A percentile compares a stretch with the other conserved stretches of the same genome.
Conservation (phyloP, 495 filamentous ascomycete species). For the Lichenothelia convexa region DNA sequence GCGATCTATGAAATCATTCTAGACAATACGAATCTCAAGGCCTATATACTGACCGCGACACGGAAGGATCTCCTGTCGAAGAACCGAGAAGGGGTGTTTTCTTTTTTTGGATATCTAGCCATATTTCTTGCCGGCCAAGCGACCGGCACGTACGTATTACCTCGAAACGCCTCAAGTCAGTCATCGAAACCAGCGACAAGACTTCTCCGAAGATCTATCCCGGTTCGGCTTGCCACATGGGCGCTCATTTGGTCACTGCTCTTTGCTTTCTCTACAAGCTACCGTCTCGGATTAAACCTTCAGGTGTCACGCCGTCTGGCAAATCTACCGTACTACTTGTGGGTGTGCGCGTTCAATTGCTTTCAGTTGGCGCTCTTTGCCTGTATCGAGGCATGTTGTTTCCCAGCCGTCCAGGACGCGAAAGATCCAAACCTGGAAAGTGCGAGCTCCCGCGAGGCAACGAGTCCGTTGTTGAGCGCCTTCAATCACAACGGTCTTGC, state of each 20-base stretch:
- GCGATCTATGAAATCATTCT: conserved; percentile 54
- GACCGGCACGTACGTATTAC: conserved; percentile 59
- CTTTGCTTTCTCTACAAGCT: conserved; percentile 47
- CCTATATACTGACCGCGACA: conserved; percentile 69
- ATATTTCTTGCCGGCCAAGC: conserved; percentile 87
- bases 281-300: conserved; percentile 50
- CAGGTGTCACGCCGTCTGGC: conserved; percentile 74
- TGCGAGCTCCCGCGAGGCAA: conserved; percentile 43
- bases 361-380: conserved; percentile 61
- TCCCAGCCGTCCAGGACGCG: conserved; percentile 48
- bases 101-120: conserved; percentile 80
- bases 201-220: conserved; percentile 30
- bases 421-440: conserved; percentile 29
- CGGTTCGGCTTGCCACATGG: conserved; percentile 41
- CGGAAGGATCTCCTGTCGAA: conserved; percentile 60
- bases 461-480: conserved; percentile 57
- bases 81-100: conserved; percentile 65
- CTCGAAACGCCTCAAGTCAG: conserved; percentile 20
- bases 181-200: neutral
- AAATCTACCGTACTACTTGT: conserved; percentile 85
- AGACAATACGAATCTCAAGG: conserved; percentile 58
- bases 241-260: conserved; percentile 45
- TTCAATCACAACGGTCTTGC: conserved; percentile 80
- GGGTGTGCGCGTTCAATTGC: conserved; percentile 78
- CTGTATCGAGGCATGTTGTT: conserved; percentile 54